Base-by-base conservation (phyloP, 2,329 filamentous ascomycete species). In the Clarireedia homoeocarpa region DNA sequence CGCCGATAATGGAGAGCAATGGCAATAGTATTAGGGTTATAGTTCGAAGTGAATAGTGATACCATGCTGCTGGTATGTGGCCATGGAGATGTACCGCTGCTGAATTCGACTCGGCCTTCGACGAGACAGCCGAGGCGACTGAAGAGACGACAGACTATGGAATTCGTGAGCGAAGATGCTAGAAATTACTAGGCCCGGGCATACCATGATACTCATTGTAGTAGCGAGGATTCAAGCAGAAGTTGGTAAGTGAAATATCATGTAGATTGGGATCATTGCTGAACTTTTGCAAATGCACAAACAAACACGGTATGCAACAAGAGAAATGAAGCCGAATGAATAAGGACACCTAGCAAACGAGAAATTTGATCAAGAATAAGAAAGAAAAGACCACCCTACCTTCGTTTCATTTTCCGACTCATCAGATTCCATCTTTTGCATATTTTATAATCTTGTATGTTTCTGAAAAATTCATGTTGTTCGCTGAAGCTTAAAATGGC, bases 11-110 rank as follows among this genome's bases (percentile, higher is more conserved):
- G 2, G 60, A 63, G 15, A 67, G 51, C 6, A 64, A 5, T 7
- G 64, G 65, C 1, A 67, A 59, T 23, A 53, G 4, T 10, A 61
- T 38, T 9, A 65, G 51, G 10, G 61, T 51, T 27, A 58, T 51
- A 12, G 50, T 61, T 14, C 63, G 60, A 10, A 59, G 45, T 1
- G 56, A 61, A 17, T 55, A 27, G 15, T 50, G 53, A 48, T 58
- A 60, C 58, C 57, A 59, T 48, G 52, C 30, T 14, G 39, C n/a
- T 12, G 57, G 20, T 17, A 12, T 52, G 50, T 44, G 26, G 14
- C 51, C 50, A n/a, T 40, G 36, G 9, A 53, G 46, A 42, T 58
- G 49, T 38, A 46, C 27, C 30, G 40, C 36, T 40, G 40, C 36
- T 34, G 55, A 46, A 39, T 6, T 53, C 45, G 54, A 51, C 15